phyloP scores from a whole-genome alignment of 805 yeast species.

The Maudiozyma serrabonitensis region DNA sequence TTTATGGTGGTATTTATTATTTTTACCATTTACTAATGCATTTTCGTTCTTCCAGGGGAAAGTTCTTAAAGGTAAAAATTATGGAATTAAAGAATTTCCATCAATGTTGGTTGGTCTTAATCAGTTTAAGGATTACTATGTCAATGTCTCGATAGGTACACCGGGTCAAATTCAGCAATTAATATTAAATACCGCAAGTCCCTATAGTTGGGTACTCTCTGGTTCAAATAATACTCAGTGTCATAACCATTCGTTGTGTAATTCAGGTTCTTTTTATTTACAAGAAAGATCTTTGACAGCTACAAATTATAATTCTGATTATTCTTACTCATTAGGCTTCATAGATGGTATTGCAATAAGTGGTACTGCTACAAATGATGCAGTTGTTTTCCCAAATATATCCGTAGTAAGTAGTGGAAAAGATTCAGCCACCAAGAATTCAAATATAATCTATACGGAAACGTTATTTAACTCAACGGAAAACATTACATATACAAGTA shows the following conservation, averaged over 20 bases:
- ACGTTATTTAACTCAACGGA: background rate
- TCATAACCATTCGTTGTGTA: slow-evolving; percentile 1
- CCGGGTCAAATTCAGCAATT: slow-evolving; percentile 25
- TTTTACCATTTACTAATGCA: background rate
- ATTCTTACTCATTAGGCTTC: slow-evolving; percentile 12
- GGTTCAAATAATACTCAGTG: slow-evolving; percentile 7
- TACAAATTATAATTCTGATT: slow-evolving; percentile 1
- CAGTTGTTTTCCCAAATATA: slow-evolving; percentile 11
- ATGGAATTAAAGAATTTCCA: slow-evolving; percentile 8
- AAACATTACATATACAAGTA: slow-evolving; percentile 1
- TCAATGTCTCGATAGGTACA: slow-evolving; percentile 27
- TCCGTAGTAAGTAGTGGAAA: background rate
- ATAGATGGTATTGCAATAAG: slow-evolving; percentile 18
- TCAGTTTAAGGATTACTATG: slow-evolving; percentile 20
- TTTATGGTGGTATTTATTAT: background rate
- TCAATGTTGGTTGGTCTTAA: slow-evolving; percentile 19
- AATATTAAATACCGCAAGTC: slow-evolving; percentile 32
- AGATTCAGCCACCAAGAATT: background rate
- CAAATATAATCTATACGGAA: background rate
- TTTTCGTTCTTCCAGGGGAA: background rate
- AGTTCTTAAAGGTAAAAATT: background rate
- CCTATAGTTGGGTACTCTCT: slow-evolving; percentile 30
- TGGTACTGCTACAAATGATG: slow-evolving; percentile 20
- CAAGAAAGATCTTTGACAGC: slow-evolving; percentile 14
- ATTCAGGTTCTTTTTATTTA: slow-evolving; percentile 8